Evolutionary conservation across 2,329 filamentous ascomycete genomes (phyloP), one percentile per base, ranked within the genome.

Genomic region (Colletotrichum sp.): DNA sequence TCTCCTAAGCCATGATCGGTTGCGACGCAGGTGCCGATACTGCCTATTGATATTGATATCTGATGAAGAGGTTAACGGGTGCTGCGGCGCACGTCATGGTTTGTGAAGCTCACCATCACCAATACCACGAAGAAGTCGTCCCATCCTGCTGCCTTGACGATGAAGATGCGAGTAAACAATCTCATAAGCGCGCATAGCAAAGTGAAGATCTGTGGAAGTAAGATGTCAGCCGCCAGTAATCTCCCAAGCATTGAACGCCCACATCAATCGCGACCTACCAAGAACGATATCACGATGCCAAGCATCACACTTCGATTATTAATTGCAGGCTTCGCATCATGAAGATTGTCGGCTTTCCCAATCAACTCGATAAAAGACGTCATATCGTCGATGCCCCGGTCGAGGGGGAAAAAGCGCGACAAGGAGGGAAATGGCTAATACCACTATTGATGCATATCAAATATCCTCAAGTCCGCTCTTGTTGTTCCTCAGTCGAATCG

Each of bases 51-150:
- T 21, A 75, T n/a, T 2, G 73, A 75, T 1, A 75, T 65, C 68
- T 71, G 26, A 2, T 6, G 3, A 38, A 7, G 15, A 36, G 9
- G 43, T 71, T 24, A 71, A 21, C 8, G 3, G 10, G 5, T 56
- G 65, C 38, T 3, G 3, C 38, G 30, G 6, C n/a, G 8, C 5
- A 15, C 36, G 8, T 52, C 0, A 12, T 15, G 8, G 6, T 10
- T 18, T 36, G 2, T 8, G 9, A 15, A 21, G 66, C 77, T 73
- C 18, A 78, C 64, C 66, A 78, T 71, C 4, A 70, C 71, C 6
- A 77, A 43, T 10, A 77, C 55, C 6, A 79, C 60, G 30, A 76
- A 79, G 34, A 78, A 26, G 28, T 79, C 78, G 24, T 79, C 78
- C 74, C 75, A 75, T 30, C 78, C 78, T 7, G 60, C 64, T 3